Evolutionary conservation across 148 eudicot species (phyloP), one percentile per base, ranked within the genome.

Genomic region (Beta vulgaris): DNA sequence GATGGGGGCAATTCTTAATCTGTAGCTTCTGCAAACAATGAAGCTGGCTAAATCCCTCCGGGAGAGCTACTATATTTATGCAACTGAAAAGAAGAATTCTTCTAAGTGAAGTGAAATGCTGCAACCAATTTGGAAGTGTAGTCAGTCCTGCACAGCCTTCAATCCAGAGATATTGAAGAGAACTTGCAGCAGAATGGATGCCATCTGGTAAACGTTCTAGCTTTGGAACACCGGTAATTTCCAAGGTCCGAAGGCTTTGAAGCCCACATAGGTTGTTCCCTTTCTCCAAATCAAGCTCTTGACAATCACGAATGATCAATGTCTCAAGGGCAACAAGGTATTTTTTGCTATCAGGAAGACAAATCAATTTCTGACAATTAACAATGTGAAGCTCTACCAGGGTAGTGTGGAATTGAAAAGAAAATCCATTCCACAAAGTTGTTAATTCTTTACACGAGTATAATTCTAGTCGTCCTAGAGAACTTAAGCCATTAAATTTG

Each of bases 211-310:
- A 68, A 12, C 29, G 36, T 19, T 25, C 57, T 40, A 87, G 72
- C 79, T 69, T 79, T 5, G 88, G 82, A 23, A 87, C 71, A 16
- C 81, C 79, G 58, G 53, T 68, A 21, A 87, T 39, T 16, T 68
- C 74, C 40, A 87, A 73, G 0, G 80, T 77, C 49, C 73, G 58
- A 14, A 87, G 87, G 32, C 68, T 76, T 28, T 26, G 53, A 34
- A 80, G 82, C 73, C 90, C 90, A 32, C 63, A 55, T 68, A 87
- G 42, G 60, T 78, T 80, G 54, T 66, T 74, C 15, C 77, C 84
- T 2, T 70, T 72, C 13, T 21, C 48, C 53, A 82, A 78, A 78
- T 81, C 73, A 16, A 87, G 76, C 74, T 61, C 78, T 53, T 78
- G 67, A 73, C 89, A 88, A 60, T 82, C 65, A 49, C 71, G 72